Evolutionary conservation across 495 filamentous ascomycete genomes (phyloP).

Genomic region (Penicillium mononematosum): DNA sequence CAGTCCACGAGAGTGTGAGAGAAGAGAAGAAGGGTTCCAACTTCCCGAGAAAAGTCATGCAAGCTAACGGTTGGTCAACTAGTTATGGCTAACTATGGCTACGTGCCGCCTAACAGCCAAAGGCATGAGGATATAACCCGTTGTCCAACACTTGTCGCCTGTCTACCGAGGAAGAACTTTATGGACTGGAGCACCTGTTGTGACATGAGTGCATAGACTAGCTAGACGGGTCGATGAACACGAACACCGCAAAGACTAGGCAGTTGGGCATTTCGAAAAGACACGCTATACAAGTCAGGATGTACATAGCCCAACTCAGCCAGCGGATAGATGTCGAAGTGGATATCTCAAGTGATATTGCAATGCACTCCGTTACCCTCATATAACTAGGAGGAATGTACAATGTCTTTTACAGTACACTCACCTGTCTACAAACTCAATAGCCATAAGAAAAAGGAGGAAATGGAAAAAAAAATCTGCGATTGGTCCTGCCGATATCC

Average conservation of each 20-base stretch:
- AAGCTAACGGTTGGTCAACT: no score
- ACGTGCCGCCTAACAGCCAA: no score
- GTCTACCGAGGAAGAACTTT: no score
- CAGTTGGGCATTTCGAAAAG: neutral
- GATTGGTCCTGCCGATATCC: slow-evolving; percentile 23
- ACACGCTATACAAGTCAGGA: neutral
- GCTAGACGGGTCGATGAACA: no score
- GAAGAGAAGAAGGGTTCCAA: no score
- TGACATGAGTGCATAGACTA: no score
- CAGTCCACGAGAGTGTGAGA: no score
- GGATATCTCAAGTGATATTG: neutral
- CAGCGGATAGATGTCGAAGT: neutral
- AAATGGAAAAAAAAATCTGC: slow-evolving; percentile 18
- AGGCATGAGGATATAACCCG: no score
- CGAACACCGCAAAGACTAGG: neutral
- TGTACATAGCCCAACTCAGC: neutral
- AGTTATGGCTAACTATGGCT: no score
- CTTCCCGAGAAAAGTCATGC: no score
- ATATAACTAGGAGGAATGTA: neutral
- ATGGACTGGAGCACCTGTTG: no score
- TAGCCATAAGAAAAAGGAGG: neutral
- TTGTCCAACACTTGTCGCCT: no score
- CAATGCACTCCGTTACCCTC: neutral
- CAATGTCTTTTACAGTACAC: neutral
- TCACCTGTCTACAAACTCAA: neutral